A percentile compares a stretch with the other conserved stretches of the same genome.
Conservation (phyloP, 2,329 filamentous ascomycete genomes). For the Metarhizium guizhouense region DNA sequence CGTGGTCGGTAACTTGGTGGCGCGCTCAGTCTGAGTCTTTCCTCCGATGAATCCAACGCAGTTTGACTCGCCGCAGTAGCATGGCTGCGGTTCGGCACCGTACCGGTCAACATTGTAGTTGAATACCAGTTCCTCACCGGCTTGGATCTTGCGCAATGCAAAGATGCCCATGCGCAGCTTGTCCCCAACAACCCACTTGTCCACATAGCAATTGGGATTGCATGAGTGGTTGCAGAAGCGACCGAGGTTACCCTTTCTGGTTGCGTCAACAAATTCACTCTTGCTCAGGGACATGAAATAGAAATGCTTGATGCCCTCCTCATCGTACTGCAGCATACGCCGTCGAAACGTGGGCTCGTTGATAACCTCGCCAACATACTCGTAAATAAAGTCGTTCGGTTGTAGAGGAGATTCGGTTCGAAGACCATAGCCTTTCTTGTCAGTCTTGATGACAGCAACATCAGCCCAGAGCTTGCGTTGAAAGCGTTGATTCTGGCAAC, state of each 20-base stretch:
- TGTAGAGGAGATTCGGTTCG: constrained; percentile 70
- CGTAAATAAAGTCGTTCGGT: constrained; percentile 87
- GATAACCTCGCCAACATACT: constrained; percentile 98
- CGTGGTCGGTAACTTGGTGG: constrained; percentile 80
- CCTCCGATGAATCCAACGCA: constrained; percentile 96
- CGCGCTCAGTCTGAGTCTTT: constrained; percentile 93
- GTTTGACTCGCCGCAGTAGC: constrained; percentile 90
- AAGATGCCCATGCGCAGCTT: constrained; percentile 99
- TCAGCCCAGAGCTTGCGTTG: constrained; percentile 81
- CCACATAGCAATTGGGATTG: constrained; percentile 97
- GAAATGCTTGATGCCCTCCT: constrained; percentile 97
- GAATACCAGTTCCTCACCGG: constrained; percentile 93
- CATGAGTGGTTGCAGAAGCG: constrained; percentile 99
- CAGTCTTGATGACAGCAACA: constrained; percentile 93
- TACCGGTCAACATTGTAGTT: constrained; percentile 99
- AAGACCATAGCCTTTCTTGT: constrained; percentile 94
- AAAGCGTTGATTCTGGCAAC: constrained; percentile 92
- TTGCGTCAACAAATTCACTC: constrained; percentile 94
- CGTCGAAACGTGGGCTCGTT: constrained; percentile 82
- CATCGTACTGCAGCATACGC: constrained; percentile 87
- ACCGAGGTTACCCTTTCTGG: constrained; percentile 90
- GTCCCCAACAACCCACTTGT: constrained; percentile 98
- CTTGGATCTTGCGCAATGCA: constrained; percentile 71
- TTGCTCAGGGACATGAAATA: constrained; percentile 99
- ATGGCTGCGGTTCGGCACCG: constrained; percentile 90